Evolutionary conservation across 192 early-diverging fungal species (phyloP).

Genomic region (Linnemannia exigua): DNA sequence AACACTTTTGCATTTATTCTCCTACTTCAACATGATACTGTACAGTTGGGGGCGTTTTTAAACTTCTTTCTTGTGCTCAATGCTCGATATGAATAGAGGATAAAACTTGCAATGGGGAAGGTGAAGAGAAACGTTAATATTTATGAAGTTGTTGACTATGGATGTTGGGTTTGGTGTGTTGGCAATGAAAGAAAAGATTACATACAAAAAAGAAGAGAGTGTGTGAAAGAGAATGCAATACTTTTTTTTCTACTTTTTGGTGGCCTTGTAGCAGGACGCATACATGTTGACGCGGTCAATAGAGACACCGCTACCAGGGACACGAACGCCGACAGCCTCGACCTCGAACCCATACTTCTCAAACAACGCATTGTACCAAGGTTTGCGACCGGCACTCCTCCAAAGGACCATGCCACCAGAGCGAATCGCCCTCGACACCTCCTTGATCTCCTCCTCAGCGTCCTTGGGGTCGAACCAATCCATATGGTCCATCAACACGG

Average conservation of each 20-base stretch:
- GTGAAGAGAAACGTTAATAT: no score
- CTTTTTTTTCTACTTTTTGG: constrained; percentile 57
- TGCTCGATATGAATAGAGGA: no score
- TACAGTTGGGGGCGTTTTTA: no score
- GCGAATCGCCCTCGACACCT: constrained; percentile 70
- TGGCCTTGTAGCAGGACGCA: constrained; percentile 77
- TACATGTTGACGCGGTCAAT: constrained; percentile 93
- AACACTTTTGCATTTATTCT: background rate
- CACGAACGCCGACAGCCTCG: constrained; percentile 75
- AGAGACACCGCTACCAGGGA: constrained; percentile 69
- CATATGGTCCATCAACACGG: constrained; percentile 91
- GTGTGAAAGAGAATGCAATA: background rate
- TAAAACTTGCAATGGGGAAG: no score
- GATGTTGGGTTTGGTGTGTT: background rate
- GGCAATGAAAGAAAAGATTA: background rate
- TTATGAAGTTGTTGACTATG: no score
- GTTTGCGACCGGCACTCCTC: constrained; percentile 83
- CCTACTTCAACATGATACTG: no score
- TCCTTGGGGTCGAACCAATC: constrained; percentile 85
- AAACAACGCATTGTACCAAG: constrained; percentile 88
- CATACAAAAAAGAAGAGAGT: background rate
- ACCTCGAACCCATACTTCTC: constrained; percentile 78
- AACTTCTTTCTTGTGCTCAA: no score
- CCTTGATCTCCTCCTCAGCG: constrained; percentile 77
- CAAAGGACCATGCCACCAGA: constrained; percentile 82